These are phyloP conservation scores for Eucommia ulmoides DNA, from an alignment of 257 asterid genomes.

Conservation along the genomic window DNA sequence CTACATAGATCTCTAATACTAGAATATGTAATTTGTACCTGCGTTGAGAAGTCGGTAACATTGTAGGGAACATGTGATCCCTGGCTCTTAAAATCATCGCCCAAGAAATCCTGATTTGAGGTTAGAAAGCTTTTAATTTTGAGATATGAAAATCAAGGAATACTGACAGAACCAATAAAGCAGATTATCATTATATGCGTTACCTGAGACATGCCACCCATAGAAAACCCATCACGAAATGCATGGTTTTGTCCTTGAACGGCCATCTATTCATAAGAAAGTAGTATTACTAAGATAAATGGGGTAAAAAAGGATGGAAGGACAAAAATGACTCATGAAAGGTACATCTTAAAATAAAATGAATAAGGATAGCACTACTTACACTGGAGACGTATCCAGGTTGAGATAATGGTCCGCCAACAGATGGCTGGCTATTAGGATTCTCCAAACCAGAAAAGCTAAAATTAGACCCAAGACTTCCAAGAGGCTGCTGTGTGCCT, in stretches of 20 bases:
- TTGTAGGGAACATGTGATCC: slow-evolving; percentile 92
- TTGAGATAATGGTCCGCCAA: slow-evolving; percentile 83
- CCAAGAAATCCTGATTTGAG: slow-evolving; percentile 68
- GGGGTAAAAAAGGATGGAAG: background rate
- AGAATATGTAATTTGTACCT: slow-evolving; percentile 49
- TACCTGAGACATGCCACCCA: slow-evolving; percentile 97
- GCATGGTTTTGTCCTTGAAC: slow-evolving; percentile 71
- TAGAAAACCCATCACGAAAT: slow-evolving; percentile 75
- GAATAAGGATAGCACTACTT: slow-evolving; percentile 18
- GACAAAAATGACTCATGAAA: background rate
- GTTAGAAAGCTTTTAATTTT: background rate
- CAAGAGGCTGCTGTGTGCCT: slow-evolving; percentile 68
- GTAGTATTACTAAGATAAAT: background rate
- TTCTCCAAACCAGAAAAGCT: slow-evolving; percentile 71
- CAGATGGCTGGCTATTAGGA: slow-evolving; percentile 77
- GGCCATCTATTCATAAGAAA: slow-evolving; percentile 24
- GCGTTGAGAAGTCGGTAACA: slow-evolving; percentile 79
- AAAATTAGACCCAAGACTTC: slow-evolving; percentile 58
- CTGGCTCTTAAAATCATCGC: slow-evolving; percentile 95
- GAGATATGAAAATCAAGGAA: slow-evolving; percentile 2
- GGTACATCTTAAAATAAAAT: slow-evolving; percentile 2
- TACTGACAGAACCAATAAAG: background rate
- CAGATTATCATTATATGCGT: slow-evolving; percentile 3
- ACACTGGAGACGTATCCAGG: slow-evolving; percentile 91
- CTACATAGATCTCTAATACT: no score